Percentiles rank a stretch among this genome's conserved stretches.
Conservation (phyloP, 345 rosid genomes). For the Reutealis trisperma region DNA sequence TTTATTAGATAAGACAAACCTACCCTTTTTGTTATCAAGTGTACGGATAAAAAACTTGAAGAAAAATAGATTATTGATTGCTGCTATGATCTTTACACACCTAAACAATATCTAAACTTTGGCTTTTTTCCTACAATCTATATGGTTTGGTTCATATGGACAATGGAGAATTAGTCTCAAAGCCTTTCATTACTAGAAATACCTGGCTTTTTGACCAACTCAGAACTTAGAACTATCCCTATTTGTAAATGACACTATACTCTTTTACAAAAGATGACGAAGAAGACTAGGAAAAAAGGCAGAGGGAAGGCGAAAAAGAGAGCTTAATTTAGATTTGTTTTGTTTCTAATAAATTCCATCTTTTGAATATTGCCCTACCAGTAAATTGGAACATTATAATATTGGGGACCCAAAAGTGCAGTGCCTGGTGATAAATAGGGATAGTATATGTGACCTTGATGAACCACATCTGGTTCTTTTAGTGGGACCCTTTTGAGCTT, state of each 20-base stretch:
- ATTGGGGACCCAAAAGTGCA: conserved; percentile 15
- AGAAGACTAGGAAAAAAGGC: conserved; percentile 7
- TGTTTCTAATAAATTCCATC: conserved; percentile 14
- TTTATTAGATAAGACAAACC: not conserved
- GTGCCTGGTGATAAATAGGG: conserved; percentile 13
- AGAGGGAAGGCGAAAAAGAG: not conserved
- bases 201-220: not conserved
- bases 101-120: not conserved
- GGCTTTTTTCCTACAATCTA: too few species aligned
- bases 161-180: not conserved
- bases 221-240: not conserved
- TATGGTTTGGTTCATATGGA: too few species aligned
- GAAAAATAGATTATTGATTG: not conserved
- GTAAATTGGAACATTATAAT: conserved; percentile 15
- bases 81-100: not conserved
- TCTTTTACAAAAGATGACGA: not conserved
- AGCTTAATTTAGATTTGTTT: conserved; percentile 1
- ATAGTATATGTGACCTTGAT: conserved; percentile 17
- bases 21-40: not conserved
- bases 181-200: not conserved
- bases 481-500: conserved; percentile 11
- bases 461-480: conserved; percentile 13
- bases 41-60: not conserved
- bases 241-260: not conserved
- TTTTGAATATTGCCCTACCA: conserved; percentile 21